Conservation (phyloP, 768 basidiomycete species). For the Tulasnella sp. region DNA sequence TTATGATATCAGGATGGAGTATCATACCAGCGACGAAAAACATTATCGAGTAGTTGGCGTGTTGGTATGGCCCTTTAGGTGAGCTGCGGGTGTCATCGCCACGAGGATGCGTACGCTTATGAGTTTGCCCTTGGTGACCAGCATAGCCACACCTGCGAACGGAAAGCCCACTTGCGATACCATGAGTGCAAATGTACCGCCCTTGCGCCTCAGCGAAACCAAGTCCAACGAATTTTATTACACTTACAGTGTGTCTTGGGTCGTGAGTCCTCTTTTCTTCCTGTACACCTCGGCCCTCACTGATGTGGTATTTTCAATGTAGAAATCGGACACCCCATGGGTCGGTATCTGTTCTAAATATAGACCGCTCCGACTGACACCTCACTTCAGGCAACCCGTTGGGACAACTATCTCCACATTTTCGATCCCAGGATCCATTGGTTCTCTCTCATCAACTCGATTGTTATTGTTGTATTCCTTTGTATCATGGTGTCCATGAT, state of each 20-base stretch:
- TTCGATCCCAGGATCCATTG: constrained; percentile 92
- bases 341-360: constrained; percentile 27
- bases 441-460: constrained; percentile 88
- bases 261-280: constrained; percentile 36
- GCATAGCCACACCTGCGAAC: constrained; percentile 51
- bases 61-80: constrained; percentile 64
- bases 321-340: constrained; percentile 84
- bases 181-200: constrained; percentile 25
- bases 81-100: neutral
- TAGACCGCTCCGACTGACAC: neutral
- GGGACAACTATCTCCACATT: constrained; percentile 93
- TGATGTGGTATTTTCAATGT: neutral
- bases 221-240: constrained; percentile 56
- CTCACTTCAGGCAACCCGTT: constrained; percentile 68
- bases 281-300: neutral
- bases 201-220: constrained; percentile 51
- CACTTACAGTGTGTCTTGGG: constrained; percentile 81
- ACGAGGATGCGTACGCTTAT: neutral
- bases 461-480: constrained; percentile 83
- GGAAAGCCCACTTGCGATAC: constrained; percentile 41
- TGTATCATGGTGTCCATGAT: constrained; percentile 91
- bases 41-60: constrained; percentile 87
- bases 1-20: constrained; percentile 78
- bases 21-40: constrained; percentile 57
- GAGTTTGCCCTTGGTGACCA: constrained; percentile 24